Percentiles rank a stretch among this genome's conserved stretches.
These are phyloP conservation scores for Alternaria consortialis DNA, from an alignment of 2,329 filamentous ascomycete genomes.

Conservation along the genomic window DNA sequence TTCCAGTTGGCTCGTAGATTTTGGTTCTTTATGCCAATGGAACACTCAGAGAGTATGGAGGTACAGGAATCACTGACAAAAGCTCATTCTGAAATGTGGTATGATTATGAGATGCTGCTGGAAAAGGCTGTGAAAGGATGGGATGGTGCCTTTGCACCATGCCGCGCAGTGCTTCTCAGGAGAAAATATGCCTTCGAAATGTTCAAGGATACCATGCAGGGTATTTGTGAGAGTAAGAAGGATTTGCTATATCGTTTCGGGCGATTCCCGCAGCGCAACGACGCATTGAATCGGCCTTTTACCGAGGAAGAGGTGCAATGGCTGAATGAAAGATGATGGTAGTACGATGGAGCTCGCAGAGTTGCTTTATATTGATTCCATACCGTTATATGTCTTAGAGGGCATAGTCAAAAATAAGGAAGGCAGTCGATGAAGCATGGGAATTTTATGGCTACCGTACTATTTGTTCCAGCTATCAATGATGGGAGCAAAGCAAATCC, in stretches of 20 bases:
- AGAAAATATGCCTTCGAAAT: not conserved
- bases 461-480: no score
- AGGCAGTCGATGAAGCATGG: no score
- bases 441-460: no score
- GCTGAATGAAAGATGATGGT: not conserved
- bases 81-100: not conserved
- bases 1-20: not conserved
- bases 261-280: not conserved
- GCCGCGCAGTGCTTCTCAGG: not conserved
- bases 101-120: not conserved
- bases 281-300: not conserved
- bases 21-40: not conserved
- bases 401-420: no score
- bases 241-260: not conserved
- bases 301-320: not conserved
- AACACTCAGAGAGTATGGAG: not conserved
- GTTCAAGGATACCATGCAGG: not conserved
- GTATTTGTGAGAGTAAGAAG: not conserved
- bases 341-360: no score
- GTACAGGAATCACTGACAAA: not conserved
- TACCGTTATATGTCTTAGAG: no score
- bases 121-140: not conserved
- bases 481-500: no score
- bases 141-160: not conserved
- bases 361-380: no score